Conservation (phyloP, 495 filamentous ascomycete species). For the Hypomontagnella submonticulosa region DNA sequence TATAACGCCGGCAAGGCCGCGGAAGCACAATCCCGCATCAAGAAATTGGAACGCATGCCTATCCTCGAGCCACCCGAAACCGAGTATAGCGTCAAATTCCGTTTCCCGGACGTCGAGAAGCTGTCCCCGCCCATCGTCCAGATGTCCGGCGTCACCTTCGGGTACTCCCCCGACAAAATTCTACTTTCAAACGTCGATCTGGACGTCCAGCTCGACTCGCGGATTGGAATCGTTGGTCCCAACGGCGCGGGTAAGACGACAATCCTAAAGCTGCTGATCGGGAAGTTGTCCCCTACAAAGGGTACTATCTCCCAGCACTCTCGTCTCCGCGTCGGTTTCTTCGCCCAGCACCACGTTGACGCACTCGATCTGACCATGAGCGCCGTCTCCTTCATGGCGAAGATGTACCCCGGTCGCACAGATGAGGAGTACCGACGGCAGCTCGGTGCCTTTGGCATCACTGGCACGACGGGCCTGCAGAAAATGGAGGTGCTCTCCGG, state of each 20-base stretch:
- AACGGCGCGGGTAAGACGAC: constrained; percentile 99
- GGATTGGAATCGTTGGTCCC: constrained; percentile 97
- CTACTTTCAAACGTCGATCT: constrained; percentile 89
- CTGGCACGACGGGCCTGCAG: constrained; percentile 94
- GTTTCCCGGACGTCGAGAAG: constrained; percentile 97
- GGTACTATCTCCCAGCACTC: constrained; percentile 89
- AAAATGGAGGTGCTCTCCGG: constrained; percentile 95
- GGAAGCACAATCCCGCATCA: constrained; percentile 97
- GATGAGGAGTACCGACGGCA: constrained; percentile 98
- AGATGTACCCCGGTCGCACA: constrained; percentile 85
- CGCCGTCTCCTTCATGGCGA: constrained; percentile 95
- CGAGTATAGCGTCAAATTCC: constrained; percentile 97
- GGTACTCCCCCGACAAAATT: constrained; percentile 82
- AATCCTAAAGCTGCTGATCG: constrained; percentile 91
- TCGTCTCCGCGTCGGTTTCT: constrained; percentile 90
- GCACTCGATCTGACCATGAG: constrained; percentile 88
- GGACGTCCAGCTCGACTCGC: constrained; percentile 96
- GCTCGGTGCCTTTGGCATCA: constrained; percentile 97
- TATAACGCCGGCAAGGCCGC: constrained; percentile 99
- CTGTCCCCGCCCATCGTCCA: constrained; percentile 97
- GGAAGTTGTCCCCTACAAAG: constrained; percentile 78
- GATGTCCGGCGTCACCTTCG: constrained; percentile 92
- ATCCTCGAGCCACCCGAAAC: constrained; percentile 88
- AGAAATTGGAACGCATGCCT: constrained; percentile 98
- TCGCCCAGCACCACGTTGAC: constrained; percentile 98